Evolutionary conservation across 371 early-diverging fungal species (phyloP).

Genomic region (Saksenaea vasiformis): DNA sequence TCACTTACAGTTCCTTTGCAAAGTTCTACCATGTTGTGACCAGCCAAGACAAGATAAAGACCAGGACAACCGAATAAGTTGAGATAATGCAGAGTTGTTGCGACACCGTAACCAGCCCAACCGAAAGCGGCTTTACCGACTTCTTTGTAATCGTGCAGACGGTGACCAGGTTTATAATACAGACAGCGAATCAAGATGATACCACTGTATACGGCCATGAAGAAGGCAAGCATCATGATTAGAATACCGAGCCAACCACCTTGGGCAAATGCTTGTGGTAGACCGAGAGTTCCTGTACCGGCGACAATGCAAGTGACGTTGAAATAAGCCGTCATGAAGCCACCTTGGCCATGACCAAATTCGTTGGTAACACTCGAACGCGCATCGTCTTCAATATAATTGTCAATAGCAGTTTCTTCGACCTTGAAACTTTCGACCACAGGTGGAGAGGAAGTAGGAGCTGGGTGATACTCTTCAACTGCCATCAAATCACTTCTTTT

Average conservation of each 20-base stretch:
- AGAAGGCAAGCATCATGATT: slow-evolving; percentile 37
- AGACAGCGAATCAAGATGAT: slow-evolving; percentile 38
- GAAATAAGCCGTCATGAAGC: slow-evolving; percentile 54
- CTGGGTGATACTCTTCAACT: slow-evolving; percentile 3
- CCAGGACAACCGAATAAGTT: slow-evolving; percentile 74
- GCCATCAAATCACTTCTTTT: background rate
- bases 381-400: slow-evolving; percentile 34
- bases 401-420: slow-evolving; percentile 38
- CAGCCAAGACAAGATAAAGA: slow-evolving; percentile 79
- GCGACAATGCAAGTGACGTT: slow-evolving; percentile 81
- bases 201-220: slow-evolving; percentile 45
- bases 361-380: slow-evolving; percentile 23
- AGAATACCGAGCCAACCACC: slow-evolving; percentile 53
- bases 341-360: slow-evolving; percentile 41
- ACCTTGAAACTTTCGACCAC: slow-evolving; percentile 22
- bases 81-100: slow-evolving; percentile 66
- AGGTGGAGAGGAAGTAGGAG: background rate
- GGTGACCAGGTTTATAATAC: slow-evolving; percentile 46
- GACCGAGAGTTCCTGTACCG: slow-evolving; percentile 85
- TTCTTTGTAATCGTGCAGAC: slow-evolving; percentile 60
- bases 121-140: slow-evolving; percentile 73
- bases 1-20: slow-evolving; percentile 33
- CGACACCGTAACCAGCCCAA: slow-evolving; percentile 54
- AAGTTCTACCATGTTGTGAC: slow-evolving; percentile 59
- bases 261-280: slow-evolving; percentile 45